A percentile compares a stretch with the other conserved stretches of the same genome.
These are phyloP conservation scores for Sugiyamaella sp. DNA, from an alignment of 1,139 yeast genomes.

Conservation along the genomic window DNA sequence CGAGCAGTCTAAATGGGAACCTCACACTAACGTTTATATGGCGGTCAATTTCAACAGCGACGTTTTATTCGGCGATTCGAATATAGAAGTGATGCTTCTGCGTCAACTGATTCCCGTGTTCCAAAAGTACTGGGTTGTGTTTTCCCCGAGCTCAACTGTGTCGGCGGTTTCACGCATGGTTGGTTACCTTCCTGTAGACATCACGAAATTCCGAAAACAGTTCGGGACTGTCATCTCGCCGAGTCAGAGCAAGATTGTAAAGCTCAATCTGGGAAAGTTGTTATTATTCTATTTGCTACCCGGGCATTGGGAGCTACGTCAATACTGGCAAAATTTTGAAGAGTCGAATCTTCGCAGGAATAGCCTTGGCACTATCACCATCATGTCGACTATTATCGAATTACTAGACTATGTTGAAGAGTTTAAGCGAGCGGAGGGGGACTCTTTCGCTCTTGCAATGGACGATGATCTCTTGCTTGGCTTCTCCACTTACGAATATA, in stretches of 20 bases:
- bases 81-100: background rate
- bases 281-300: conserved; percentile 1
- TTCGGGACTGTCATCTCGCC: background rate
- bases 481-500: conserved; percentile 1
- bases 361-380: background rate
- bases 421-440: background rate
- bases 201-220: background rate
- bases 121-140: conserved; percentile 9
- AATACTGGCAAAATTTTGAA: conserved; percentile 2
- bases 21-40: background rate
- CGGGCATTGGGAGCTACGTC: conserved; percentile 5
- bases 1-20: background rate
- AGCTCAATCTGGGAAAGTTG: conserved; percentile 11
- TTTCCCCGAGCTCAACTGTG: background rate
- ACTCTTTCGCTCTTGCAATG: background rate
- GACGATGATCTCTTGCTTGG: conserved; percentile 5
- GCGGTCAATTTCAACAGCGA: background rate
- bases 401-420: conserved; percentile 1
- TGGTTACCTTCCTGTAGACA: conserved; percentile 6
- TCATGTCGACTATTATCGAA: background rate
- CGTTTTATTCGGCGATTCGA: background rate
- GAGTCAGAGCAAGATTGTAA: background rate
- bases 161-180: conserved; percentile 3
- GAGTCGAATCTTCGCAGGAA: background rate
- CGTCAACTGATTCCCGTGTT: conserved; percentile 2